These are phyloP conservation scores for Cutaneotrichosporon sp. DNA, from an alignment of 1,284 basidiomycete species.

Conservation along the genomic window DNA sequence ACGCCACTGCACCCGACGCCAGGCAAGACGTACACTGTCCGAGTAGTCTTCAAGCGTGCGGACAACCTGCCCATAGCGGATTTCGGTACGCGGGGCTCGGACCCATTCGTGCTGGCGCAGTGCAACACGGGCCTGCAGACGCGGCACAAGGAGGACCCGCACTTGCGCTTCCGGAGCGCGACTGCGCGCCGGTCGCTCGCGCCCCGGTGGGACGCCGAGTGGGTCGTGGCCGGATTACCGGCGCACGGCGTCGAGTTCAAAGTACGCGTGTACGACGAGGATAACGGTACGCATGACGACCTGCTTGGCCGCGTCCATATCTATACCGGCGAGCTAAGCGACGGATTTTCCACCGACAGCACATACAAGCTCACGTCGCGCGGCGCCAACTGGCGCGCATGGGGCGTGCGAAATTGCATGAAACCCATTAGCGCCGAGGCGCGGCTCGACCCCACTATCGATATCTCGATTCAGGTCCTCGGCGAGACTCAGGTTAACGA, in stretches of 20 bases:
- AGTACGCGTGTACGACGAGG: constrained; percentile 49
- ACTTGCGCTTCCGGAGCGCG: constrained; percentile 48
- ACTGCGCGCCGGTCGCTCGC: constrained; percentile 47
- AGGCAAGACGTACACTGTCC: constrained; percentile 45
- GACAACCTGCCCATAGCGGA: constrained; percentile 50
- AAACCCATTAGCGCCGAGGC: not conserved
- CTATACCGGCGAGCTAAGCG: constrained; percentile 25
- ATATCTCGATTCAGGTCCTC: constrained; percentile 45
- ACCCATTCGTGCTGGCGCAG: constrained; percentile 50
- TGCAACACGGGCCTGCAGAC: constrained; percentile 8
- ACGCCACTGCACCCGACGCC: constrained; percentile 9
- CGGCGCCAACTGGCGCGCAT: constrained; percentile 44
- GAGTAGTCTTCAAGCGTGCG: constrained; percentile 50
- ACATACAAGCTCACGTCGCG: constrained; percentile 45
- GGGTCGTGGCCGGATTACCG: constrained; percentile 52
- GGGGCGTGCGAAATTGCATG: constrained; percentile 7
- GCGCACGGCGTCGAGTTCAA: constrained; percentile 40
- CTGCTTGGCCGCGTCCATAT: constrained; percentile 47
- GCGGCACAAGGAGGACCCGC: constrained; percentile 32
- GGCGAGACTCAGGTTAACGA: constrained; percentile 45
- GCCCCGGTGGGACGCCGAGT: constrained; percentile 49
- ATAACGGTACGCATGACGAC: constrained; percentile 51
- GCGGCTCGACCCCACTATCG: constrained; percentile 20
- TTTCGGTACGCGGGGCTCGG: constrained; percentile 44
- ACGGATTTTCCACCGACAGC: constrained; percentile 15